A percentile compares a stretch with the other conserved stretches of the same genome.
These are phyloP conservation scores for Starmerella vitae DNA, from an alignment of 805 yeast genomes.

Conservation along the genomic window DNA sequence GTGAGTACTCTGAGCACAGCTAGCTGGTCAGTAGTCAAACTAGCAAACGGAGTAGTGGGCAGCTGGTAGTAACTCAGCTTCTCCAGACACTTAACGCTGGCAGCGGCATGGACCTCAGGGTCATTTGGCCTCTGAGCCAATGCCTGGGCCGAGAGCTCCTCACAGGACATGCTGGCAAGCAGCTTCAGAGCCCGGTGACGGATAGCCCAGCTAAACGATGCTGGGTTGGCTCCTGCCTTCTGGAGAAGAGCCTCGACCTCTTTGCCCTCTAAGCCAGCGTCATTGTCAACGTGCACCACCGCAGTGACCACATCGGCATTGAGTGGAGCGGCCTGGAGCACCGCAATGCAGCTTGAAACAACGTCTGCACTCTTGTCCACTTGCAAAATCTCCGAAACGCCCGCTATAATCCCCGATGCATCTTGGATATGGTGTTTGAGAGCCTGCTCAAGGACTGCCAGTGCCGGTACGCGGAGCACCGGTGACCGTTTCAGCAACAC, in stretches of 20 bases:
- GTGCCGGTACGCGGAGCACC: constrained; percentile 1
- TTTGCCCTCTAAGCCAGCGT: background rate
- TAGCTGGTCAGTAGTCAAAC: constrained; percentile 1
- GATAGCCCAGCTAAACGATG: too few species aligned
- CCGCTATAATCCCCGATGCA: background rate
- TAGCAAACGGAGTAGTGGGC: constrained; percentile 1
- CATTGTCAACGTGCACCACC: background rate
- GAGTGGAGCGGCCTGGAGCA: constrained; percentile 1
- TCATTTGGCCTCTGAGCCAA: background rate
- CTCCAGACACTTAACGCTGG: background rate
- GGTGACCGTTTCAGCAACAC: background rate
- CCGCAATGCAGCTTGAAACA: background rate
- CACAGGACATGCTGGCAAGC: background rate
- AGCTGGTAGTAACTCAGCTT: constrained; percentile 4
- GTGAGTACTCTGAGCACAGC: background rate
- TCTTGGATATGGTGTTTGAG: background rate
- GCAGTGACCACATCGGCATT: constrained; percentile 1
- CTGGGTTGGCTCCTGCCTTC: too few species aligned
- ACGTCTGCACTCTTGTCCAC: background rate
- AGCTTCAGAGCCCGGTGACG: constrained; percentile 1
- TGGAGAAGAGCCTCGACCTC: too few species aligned
- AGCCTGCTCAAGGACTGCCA: background rate
- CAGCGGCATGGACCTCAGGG: constrained; percentile 10
- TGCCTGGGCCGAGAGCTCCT: background rate
- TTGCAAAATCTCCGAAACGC: constrained; percentile 1